Percentiles rank a stretch among this genome's conserved stretches.
phyloP scores from a whole-genome alignment of 352 stramenopile genomes.

The Plasmopara viticola region DNA sequence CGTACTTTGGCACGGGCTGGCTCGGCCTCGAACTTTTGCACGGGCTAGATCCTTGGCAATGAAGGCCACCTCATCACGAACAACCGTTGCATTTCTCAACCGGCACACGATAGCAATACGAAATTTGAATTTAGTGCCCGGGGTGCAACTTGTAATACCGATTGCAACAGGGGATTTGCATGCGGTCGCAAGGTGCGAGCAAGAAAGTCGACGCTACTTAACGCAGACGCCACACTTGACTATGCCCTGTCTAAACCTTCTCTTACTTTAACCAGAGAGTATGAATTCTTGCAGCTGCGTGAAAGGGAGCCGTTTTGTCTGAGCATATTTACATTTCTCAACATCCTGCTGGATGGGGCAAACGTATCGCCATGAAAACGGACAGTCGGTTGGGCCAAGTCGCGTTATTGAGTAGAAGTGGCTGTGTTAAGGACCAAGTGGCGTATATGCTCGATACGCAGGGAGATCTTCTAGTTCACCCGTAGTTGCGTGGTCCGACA shows the following conservation, averaged over 20 bases:
- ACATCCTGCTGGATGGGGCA: slow-evolving; percentile 60
- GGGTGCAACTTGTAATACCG: slow-evolving; percentile 25
- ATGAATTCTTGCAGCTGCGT: slow-evolving; percentile 54
- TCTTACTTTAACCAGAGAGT: slow-evolving; percentile 37
- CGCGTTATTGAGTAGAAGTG: slow-evolving; percentile 34
- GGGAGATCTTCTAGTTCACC: slow-evolving; percentile 65
- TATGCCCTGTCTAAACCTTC: slow-evolving; percentile 65
- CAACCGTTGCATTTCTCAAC: slow-evolving; percentile 61
- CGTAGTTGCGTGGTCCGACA: slow-evolving; percentile 50
- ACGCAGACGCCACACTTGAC: slow-evolving; percentile 33
- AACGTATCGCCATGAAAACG: slow-evolving; percentile 59
- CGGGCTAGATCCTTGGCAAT: slow-evolving; percentile 62
- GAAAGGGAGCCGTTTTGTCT: slow-evolving; percentile 28
- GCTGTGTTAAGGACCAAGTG: slow-evolving; percentile 50
- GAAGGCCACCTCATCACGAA: slow-evolving; percentile 77
- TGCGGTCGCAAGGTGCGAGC: slow-evolving; percentile 37
- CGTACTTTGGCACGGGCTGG: slow-evolving; percentile 72
- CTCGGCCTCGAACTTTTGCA: slow-evolving; percentile 69
- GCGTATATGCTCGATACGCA: slow-evolving; percentile 68
- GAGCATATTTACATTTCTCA: slow-evolving; percentile 66
- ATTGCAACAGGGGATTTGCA: slow-evolving; percentile 33
- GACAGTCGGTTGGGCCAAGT: slow-evolving; percentile 36
- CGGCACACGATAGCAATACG: slow-evolving; percentile 40
- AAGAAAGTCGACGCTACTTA: slow-evolving; percentile 32
- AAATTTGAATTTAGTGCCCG: slow-evolving; percentile 66